Conservation (phyloP, 2,329 filamentous ascomycete genomes). For the Trichoderma afroharzianum region DNA sequence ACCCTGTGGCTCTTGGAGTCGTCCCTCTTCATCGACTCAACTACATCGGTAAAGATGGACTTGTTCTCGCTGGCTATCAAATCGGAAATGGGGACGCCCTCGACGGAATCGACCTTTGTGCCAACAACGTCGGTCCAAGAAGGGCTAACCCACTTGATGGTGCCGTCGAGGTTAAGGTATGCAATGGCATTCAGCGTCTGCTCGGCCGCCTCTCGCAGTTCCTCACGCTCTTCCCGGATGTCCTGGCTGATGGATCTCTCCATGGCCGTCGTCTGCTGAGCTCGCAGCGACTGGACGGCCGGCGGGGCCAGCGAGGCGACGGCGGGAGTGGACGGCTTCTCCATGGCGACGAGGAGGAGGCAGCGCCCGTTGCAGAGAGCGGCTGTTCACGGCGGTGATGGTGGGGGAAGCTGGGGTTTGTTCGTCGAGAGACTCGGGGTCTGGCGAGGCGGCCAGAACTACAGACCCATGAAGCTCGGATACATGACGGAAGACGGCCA, state of each 20-base stretch:
- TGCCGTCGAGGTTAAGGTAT: conserved; percentile 85
- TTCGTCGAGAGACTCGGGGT: conserved; percentile 30
- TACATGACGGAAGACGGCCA: conserved; percentile 43
- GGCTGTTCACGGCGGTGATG: conserved; percentile 13
- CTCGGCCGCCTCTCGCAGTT: conserved; percentile 91
- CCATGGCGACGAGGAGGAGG: conserved; percentile 38
- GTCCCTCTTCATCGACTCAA: conserved; percentile 87
- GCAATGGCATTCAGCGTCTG: conserved; percentile 96
- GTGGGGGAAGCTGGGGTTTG: conserved; percentile 10
- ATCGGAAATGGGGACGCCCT: conserved; percentile 74
- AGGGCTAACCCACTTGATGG: conserved; percentile 91
- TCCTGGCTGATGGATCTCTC: conserved; percentile 74
- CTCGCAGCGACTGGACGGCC: conserved; percentile 50
- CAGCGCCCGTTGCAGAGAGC: conserved; percentile 11
- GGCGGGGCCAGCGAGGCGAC: conserved; percentile 45
- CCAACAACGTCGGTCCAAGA: conserved; percentile 95
- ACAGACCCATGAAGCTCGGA: conserved; percentile 41
- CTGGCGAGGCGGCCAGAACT: conserved; percentile 48
- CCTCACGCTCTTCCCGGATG: conserved; percentile 88
- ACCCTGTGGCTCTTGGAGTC: conserved; percentile 90
- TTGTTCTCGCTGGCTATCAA: conserved; percentile 76
- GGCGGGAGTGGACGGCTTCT: conserved; percentile 33
- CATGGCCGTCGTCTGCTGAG: conserved; percentile 50
- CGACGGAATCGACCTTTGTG: conserved; percentile 66
- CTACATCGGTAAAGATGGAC: conserved; percentile 73